Percentiles rank a stretch among this genome's conserved stretches.
These are phyloP conservation scores for Pseudoneurospora amorphoporcata DNA, from an alignment of 495 filamentous ascomycete genomes.

Conservation along the genomic window DNA sequence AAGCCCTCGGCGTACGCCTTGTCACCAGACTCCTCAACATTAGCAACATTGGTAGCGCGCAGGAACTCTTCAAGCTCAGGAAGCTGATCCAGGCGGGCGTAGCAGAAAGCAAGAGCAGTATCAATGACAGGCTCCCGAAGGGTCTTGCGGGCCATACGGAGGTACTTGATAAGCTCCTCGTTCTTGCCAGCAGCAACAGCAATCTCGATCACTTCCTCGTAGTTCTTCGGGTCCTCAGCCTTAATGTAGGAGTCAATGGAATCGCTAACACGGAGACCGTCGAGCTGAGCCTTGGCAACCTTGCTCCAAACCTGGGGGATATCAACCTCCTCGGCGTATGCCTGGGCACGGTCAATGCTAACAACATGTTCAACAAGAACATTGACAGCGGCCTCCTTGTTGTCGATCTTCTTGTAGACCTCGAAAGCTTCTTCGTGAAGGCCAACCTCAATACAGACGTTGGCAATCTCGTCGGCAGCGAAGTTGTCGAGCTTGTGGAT, in stretches of 20 bases:
- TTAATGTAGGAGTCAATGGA: slow-evolving; percentile 95
- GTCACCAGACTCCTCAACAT: slow-evolving; percentile 92
- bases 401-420: slow-evolving; percentile 95
- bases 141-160: slow-evolving; percentile 95
- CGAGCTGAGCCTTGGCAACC: slow-evolving; percentile 96
- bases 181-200: slow-evolving; percentile 95
- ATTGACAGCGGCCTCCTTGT: slow-evolving; percentile 74
- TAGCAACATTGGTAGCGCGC: slow-evolving; percentile 85
- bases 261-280: slow-evolving; percentile 88
- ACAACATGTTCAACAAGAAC: slow-evolving; percentile 96
- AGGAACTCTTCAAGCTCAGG: slow-evolving; percentile 95
- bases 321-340: slow-evolving; percentile 93
- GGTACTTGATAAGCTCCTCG: slow-evolving; percentile 93
- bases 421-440: slow-evolving; percentile 97
- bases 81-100: slow-evolving; percentile 82
- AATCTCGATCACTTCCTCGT: slow-evolving; percentile 90
- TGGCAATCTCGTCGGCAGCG: slow-evolving; percentile 83
- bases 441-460: slow-evolving; percentile 87
- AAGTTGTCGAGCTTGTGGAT: slow-evolving; percentile 85
- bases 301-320: slow-evolving; percentile 97
- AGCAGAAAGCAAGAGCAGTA: slow-evolving; percentile 87
- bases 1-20: slow-evolving; percentile 93
- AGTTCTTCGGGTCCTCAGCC: slow-evolving; percentile 86
- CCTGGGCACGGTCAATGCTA: slow-evolving; percentile 95
- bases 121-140: slow-evolving; percentile 90